A percentile compares a stretch with the other conserved stretches of the same genome.
These are phyloP conservation scores for Microcera coccophila DNA, from an alignment of 2,329 filamentous ascomycete species.

Conservation along the genomic window DNA sequence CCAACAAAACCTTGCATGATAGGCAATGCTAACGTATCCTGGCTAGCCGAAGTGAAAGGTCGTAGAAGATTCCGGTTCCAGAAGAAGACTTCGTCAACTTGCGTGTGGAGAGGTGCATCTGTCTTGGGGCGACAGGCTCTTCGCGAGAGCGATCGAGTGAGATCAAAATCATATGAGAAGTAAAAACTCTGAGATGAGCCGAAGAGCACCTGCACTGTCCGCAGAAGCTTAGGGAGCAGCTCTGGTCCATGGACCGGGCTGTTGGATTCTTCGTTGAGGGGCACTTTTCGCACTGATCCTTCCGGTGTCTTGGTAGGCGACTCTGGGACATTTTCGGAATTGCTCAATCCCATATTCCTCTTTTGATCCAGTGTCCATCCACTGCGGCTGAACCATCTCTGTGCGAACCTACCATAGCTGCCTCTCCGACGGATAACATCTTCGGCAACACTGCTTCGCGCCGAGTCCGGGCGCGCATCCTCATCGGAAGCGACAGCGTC, in stretches of 20 bases:
- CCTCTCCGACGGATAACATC: conserved; percentile 83
- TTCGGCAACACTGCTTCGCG: conserved; percentile 68
- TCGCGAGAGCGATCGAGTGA: conserved; percentile 63
- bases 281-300: conserved; percentile 23
- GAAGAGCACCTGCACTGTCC: conserved; percentile 81
- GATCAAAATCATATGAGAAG: conserved; percentile 91
- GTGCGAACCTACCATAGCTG: conserved; percentile 82
- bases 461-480: conserved; percentile 31
- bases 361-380: conserved; percentile 74
- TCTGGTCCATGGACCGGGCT: conserved; percentile 31
- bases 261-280: conserved; percentile 39
- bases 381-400: conserved; percentile 84
- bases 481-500: conserved; percentile 35
- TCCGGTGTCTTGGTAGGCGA: conserved; percentile 11
- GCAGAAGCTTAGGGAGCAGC: conserved; percentile 77
- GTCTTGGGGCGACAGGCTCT: conserved; percentile 16
- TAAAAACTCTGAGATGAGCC: conserved; percentile 81
- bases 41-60: conserved; percentile 70
- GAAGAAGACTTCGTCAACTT: conserved; percentile 77
- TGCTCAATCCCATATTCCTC: conserved; percentile 65
- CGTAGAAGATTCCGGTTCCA: conserved; percentile 79
- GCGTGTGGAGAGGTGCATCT: conserved; percentile 58
- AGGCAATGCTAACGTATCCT: conserved; percentile 69
- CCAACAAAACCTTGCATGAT: conserved; percentile 93
- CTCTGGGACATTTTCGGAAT: conserved; percentile 26